Evolutionary conservation across 73 alveolate genomes (phyloP).

Genomic region (Paramecium primaurelia): DNA sequence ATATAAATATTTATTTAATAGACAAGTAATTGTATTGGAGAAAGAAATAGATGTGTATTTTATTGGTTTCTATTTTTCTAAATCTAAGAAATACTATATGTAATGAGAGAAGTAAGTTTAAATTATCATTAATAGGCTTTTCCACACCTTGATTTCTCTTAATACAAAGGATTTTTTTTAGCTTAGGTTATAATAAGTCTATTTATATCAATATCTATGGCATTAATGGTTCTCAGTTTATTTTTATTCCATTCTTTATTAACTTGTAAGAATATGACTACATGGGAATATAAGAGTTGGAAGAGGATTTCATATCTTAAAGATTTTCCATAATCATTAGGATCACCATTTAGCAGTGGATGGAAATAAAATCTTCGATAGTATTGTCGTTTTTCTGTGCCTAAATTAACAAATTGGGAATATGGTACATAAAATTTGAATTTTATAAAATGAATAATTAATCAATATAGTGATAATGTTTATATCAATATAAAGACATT

Average conservation of each 20-base stretch:
- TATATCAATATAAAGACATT: neutral
- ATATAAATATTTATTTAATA: neutral
- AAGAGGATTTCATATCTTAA: constrained; percentile 45
- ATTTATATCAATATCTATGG: neutral
- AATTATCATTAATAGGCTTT: neutral
- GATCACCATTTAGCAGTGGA: constrained; percentile 56
- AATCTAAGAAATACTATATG: neutral
- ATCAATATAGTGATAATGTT: neutral
- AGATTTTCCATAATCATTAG: constrained; percentile 46
- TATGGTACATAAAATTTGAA: neutral
- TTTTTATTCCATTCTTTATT: constrained; percentile 16
- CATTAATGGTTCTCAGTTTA: constrained; percentile 48
- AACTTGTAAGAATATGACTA: constrained; percentile 32
- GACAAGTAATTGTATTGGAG: constrained; percentile 48
- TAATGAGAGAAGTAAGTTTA: neutral
- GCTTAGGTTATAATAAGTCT: neutral
- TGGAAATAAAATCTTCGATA: constrained; percentile 13
- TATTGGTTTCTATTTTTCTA: constrained; percentile 52
- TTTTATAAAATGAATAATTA: neutral
- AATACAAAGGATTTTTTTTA: neutral
- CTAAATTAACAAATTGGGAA: constrained; percentile 36
- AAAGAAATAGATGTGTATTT: constrained; percentile 48
- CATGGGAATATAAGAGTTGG: constrained; percentile 59
- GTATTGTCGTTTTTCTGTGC: constrained; percentile 43
- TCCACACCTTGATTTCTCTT: neutral